Base-by-base conservation (phyloP, 176 grass and related monocot species). In the Triticum urartu region DNA sequence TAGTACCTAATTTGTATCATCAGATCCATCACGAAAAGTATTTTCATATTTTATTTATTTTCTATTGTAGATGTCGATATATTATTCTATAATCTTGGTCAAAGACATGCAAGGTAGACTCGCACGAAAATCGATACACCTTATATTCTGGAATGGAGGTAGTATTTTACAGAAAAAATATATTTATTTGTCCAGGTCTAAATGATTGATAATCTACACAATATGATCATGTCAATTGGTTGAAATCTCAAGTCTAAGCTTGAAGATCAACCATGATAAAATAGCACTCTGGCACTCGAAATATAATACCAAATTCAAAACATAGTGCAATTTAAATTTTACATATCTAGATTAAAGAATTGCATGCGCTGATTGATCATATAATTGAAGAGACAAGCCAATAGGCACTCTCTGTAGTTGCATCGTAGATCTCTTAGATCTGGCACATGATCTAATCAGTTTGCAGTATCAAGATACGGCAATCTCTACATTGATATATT, bases 271-370 rank as follows among this genome's bases (percentile, higher is more conserved):
- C 45, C 72, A 68, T 21, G n/a, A 28, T 12, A 81, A 77, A 58
- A 22, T 47, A 79, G 24, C 25, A 80, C 52, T 45, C 3, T 25
- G 25, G 30, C 17, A 7, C 50, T 80, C 7, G 67, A n/a, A 87
- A 81, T 32, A 28, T 67, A 82, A 28, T 75, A 33, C 54, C 7
- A 79, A n/a, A 72, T 64, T 84, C 66, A 32, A 80, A 69, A 65
- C 3, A 38, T 6, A 71, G 58, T 24, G 66, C 5, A n/a, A 83
- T 47, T 89, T 39, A 54, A 64, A n/a, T 62, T 63, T 77, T 79
- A 15, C 15, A n/a, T 79, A 32, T 24, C n/a, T 60, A 59, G 47
- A 39, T 71, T 83, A 60, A 25, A 80, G 52, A 56, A 73, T 42
- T 60, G 35, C 50, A 83, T 24, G 45, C 9, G 28, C 21, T 68